Conservation (phyloP, 2,329 filamentous ascomycete genomes). For the Tolypocladium endophyticum region DNA sequence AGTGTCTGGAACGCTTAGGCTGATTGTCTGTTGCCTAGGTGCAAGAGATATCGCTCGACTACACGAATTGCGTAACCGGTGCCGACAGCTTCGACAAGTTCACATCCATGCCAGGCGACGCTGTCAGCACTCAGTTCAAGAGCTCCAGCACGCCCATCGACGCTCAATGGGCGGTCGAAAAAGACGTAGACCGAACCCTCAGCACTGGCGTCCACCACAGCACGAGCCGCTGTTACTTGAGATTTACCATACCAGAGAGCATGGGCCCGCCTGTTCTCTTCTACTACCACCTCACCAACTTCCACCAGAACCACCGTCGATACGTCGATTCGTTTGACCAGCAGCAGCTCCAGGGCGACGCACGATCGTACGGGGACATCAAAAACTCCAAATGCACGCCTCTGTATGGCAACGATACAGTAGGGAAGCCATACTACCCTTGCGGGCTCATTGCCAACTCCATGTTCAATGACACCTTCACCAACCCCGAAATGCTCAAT, state of each 20-base stretch:
- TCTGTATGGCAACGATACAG: conserved; percentile 39
- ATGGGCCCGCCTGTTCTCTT: conserved; percentile 77
- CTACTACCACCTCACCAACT: conserved; percentile 94
- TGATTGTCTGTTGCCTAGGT: conserved; percentile 42
- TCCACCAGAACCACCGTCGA: conserved; percentile 96
- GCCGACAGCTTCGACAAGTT: conserved; percentile 35
- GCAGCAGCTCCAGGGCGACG: conserved; percentile 66
- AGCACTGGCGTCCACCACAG: conserved; percentile 22
- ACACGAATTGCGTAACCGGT: conserved; percentile 61
- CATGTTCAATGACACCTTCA: conserved; percentile 88
- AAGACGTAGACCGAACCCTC: conserved; percentile 28
- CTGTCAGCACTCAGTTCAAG: conserved; percentile 64
- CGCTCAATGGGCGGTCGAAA: conserved; percentile 32
- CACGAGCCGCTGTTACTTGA: conserved; percentile 55
- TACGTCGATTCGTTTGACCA: conserved; percentile 86
- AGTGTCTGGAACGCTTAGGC: not conserved
- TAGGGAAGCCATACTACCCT: conserved; percentile 69
- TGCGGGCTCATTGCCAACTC: conserved; percentile 96
- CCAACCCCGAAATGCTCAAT: conserved; percentile 51
- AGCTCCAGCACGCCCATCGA: conserved; percentile 28
- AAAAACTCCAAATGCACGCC: conserved; percentile 64
- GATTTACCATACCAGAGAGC: conserved; percentile 69
- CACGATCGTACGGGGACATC: conserved; percentile 50
- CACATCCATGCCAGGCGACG: conserved; percentile 40
- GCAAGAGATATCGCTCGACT: conserved; percentile 84